phyloP scores from a whole-genome alignment of 257 asterid species.

The Penstemon davidsonii region DNA sequence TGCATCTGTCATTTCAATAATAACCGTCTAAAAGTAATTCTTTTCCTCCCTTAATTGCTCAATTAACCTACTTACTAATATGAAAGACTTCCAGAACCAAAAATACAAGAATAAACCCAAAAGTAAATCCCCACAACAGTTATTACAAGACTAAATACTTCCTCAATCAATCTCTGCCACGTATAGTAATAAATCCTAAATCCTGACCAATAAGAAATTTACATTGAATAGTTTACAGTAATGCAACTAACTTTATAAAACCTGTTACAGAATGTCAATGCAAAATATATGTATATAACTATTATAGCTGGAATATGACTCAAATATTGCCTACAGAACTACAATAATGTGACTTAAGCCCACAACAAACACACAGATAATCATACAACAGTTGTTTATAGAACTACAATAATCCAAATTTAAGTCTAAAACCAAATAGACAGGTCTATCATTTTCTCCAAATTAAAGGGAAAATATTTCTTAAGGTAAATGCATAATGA shows the following conservation, averaged over 20 bases:
- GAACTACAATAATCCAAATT: too few species aligned
- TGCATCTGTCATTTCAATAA: background rate
- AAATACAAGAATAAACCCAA: background rate
- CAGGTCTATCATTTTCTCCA: background rate
- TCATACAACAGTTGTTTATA: too few species aligned
- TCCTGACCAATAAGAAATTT: too few species aligned
- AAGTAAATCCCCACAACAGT: background rate
- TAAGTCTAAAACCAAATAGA: too few species aligned
- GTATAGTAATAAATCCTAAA: background rate
- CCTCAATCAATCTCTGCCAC: background rate
- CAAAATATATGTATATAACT: background rate
- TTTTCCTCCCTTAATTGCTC: background rate
- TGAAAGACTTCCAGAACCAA: background rate
- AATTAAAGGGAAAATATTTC: background rate
- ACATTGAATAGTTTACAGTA: too few species aligned
- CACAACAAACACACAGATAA: slow-evolving; percentile 4
- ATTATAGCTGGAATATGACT: slow-evolving; percentile 1
- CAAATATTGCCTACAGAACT: background rate
- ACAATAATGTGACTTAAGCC: slow-evolving; percentile 2
- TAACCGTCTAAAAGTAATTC: background rate
- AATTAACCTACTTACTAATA: too few species aligned
- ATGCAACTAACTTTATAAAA: too few species aligned
- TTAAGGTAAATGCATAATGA: slow-evolving; percentile 21
- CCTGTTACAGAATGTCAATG: background rate
- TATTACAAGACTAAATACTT: background rate